Base-by-base conservation (phyloP, 371 early-diverging fungal genomes). In the Apophysomyces ossiformis region DNA sequence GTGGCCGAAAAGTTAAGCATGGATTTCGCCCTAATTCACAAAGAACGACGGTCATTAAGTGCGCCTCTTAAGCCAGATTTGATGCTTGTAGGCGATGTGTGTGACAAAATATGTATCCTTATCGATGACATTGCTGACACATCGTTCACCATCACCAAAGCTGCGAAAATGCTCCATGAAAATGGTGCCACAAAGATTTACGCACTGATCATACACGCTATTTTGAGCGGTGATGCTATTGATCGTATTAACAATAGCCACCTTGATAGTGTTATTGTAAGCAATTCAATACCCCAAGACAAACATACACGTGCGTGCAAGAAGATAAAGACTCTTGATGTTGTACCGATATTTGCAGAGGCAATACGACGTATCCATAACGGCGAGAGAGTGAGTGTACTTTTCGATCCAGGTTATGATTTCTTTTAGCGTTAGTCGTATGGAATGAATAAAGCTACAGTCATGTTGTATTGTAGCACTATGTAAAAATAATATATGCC, bases 81-180 rank as follows among this genome's bases (percentile, higher is more conserved):
- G 88, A 92, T 93, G 74, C 84, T 98, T 15, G 97, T 99, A 4
- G 99, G 98, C 41, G 94, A 97, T 76, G 99, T 98, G 37, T 82
- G 79, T 62, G 93, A 86, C 57, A 89, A 90, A 66, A 80, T 84
- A 1, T 92, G 92, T 58, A 92, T 97, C 57, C 76, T 97, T 36
- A 90, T 98, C 16, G 98, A 98, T 74, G 98, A 98, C 77, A 96
- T 98, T 78, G 93, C 95, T 21, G 97, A 97, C 74, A 98, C 97
- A 13, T 95, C 92, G 37, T 89, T 87, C 60, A 98, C 99, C 1
- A 82, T 98, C 59, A 92, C 91, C 47, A 85, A 90, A 57, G 99
- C 97, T 0, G 95, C 99, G 44, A 88, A 93, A 67, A 78, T 93
- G 32, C 81, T 98, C 26, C 86, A 87, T 66, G 90, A 92, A 58